phyloP scores from a whole-genome alignment of 768 basidiomycete genomes.

The Sistotremastrum suecicum region DNA sequence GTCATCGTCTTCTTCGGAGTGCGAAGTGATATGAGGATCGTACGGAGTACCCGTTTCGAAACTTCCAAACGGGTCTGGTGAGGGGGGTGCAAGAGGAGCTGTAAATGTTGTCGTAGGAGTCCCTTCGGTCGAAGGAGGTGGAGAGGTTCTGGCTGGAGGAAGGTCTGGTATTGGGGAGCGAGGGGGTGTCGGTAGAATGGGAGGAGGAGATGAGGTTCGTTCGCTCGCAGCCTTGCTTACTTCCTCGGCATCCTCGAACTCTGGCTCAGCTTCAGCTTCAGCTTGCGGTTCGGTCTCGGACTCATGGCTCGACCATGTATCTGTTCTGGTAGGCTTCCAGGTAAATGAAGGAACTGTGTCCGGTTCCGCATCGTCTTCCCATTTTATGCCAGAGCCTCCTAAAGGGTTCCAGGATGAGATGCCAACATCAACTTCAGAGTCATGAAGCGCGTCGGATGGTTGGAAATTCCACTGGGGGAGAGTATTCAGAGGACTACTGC shows the following conservation, averaged over 20 bases:
- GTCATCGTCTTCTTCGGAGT: too few species aligned
- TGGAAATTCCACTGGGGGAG: conserved; percentile 4
- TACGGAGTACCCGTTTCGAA: too few species aligned
- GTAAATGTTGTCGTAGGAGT: too few species aligned
- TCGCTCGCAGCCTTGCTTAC: conserved; percentile 52
- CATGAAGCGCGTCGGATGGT: conserved; percentile 14
- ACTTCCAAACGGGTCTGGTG: too few species aligned
- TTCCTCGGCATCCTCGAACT: conserved; percentile 26
- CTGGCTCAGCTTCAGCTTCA: conserved; percentile 4
- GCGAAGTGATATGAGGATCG: too few species aligned
- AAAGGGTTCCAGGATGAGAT: conserved; percentile 40
- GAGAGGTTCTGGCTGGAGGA: too few species aligned
- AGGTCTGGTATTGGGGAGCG: too few species aligned
- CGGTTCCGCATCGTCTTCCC: conserved; percentile 23
- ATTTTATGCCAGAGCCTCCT: conserved; percentile 23
- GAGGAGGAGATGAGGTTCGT: too few species aligned
- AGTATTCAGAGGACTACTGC: conserved; percentile 1
- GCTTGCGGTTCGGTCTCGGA: conserved; percentile 10
- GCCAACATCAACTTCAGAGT: conserved; percentile 41
- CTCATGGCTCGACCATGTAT: conserved; percentile 12
- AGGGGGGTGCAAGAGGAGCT: too few species aligned
- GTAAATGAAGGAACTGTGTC: not conserved
- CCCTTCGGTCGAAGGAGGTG: too few species aligned
- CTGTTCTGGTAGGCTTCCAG: conserved; percentile 6
- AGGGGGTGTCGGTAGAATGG: too few species aligned